A percentile compares a stretch with the other conserved stretches of the same genome.
Evolutionary conservation across 305 asterid genomes (phyloP).

Genomic region (Ruellia speciosa): DNA sequence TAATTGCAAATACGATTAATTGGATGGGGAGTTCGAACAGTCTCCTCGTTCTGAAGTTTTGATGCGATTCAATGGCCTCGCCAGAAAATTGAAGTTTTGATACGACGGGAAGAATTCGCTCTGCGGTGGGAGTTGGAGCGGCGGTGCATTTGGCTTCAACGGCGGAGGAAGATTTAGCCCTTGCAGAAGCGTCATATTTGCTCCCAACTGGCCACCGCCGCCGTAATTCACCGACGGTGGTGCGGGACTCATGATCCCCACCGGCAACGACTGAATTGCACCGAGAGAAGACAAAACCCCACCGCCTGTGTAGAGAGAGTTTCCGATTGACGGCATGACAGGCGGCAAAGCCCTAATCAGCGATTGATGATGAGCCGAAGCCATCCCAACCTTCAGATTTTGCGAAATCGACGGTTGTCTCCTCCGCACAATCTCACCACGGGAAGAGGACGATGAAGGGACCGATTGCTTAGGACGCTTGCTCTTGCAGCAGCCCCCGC

Average conservation of each 20-base stretch:
- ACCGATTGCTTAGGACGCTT: constrained; percentile 23
- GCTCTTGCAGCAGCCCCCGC: constrained; percentile 37
- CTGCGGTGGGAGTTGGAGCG: constrained; percentile 23
- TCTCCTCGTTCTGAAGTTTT: too few species aligned
- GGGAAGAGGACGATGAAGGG: constrained; percentile 19
- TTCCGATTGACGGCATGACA: constrained; percentile 15
- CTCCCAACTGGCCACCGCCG: constrained; percentile 19
- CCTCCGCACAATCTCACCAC: constrained; percentile 2
- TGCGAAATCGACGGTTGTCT: constrained; percentile 9
- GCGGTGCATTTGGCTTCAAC: constrained; percentile 9
- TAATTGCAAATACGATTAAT: too few species aligned
- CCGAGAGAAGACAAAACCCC: constrained; percentile 29
- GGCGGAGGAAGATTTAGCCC: constrained; percentile 23
- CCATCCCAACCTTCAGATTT: constrained; percentile 10
- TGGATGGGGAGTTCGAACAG: too few species aligned
- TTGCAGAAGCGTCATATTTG: constrained; percentile 28
- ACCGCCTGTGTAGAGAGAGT: constrained; percentile 23
- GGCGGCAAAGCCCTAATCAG: constrained; percentile 23
- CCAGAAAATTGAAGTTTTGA: constrained; percentile 15
- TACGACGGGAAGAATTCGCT: constrained; percentile 20
- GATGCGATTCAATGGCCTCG: constrained; percentile 24
- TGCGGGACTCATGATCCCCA: constrained; percentile 16
- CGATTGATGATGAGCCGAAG: constrained; percentile 13
- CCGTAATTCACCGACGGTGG: constrained; percentile 16
- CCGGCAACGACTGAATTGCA: constrained; percentile 28